These are phyloP conservation scores for Chlamydomonas schloesseri DNA, from an alignment of 139 green algal genomes.

Conservation along the genomic window DNA sequence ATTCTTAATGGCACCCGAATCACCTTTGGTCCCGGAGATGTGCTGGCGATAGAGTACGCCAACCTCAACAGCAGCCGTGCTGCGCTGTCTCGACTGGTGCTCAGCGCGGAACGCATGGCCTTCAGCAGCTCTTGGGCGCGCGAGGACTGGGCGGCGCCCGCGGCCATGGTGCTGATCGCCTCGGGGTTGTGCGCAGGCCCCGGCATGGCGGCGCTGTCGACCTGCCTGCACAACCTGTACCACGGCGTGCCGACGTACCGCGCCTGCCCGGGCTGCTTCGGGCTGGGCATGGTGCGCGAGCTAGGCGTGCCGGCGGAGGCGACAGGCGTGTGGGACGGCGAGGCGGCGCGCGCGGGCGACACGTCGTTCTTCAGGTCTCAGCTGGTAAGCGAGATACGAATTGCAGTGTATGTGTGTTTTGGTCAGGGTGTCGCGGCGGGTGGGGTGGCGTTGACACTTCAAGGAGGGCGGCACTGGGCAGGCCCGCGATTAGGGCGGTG, in stretches of 20 bases:
- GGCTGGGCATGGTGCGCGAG: slow-evolving; percentile 1
- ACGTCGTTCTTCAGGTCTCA: neutral
- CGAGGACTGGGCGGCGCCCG: no score
- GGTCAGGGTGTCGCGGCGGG: no score
- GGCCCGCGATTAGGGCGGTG: no score
- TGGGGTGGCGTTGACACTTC: no score
- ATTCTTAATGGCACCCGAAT: neutral
- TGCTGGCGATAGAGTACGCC: neutral
- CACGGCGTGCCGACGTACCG: slow-evolving; percentile 3
- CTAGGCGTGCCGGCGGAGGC: neutral
- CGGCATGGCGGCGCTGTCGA: neutral
- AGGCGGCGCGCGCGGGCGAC: neutral
- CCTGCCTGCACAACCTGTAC: neutral
- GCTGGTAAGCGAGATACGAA: no score
- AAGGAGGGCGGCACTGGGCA: no score
- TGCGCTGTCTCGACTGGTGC: neutral
- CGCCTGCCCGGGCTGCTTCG: neutral
- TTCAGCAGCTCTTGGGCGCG: neutral
- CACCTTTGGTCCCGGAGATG: neutral
- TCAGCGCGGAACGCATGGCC: neutral
- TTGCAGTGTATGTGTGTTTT: no score
- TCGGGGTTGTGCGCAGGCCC: neutral
- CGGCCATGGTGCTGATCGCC: neutral
- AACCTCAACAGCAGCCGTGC: neutral
- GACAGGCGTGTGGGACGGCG: neutral